Conservation (phyloP, 2,329 filamentous ascomycete genomes). For the Aurifilum marmelostoma region DNA sequence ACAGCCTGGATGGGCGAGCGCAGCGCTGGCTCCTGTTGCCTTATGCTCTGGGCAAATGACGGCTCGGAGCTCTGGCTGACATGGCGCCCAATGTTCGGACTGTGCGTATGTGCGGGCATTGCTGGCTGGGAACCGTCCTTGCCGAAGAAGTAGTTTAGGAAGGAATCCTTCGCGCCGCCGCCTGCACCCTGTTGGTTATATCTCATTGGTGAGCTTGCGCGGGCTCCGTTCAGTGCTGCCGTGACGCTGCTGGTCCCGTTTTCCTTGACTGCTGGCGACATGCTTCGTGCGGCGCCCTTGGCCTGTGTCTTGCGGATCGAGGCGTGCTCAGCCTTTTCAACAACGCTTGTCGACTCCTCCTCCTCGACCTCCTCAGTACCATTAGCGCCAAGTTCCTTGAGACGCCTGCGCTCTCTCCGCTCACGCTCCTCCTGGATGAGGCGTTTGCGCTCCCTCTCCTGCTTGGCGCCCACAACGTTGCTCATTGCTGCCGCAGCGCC, state of each 20-base stretch:
- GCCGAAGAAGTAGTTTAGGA: constrained; percentile 98
- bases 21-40: constrained; percentile 65
- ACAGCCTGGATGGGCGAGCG: constrained; percentile 50
- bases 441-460: constrained; percentile 87
- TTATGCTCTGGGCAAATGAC: constrained; percentile 81
- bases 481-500: constrained; percentile 97
- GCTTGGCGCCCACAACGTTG: constrained; percentile 90
- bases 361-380: constrained; percentile 67
- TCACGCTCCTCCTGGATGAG: constrained; percentile 82
- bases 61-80: constrained; percentile 79
- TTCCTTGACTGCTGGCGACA: constrained; percentile 79
- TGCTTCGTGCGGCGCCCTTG: constrained; percentile 68
- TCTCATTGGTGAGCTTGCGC: constrained; percentile 64
- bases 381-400: constrained; percentile 85
- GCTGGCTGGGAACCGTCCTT: constrained; percentile 73
- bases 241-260: constrained; percentile 65
- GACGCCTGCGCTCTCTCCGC: constrained; percentile 78
- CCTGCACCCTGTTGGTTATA: constrained; percentile 59
- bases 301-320: constrained; percentile 63
- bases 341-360: constrained; percentile 40
- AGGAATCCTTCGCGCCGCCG: constrained; percentile 79
- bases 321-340: constrained; percentile 58
- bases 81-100: constrained; percentile 58
- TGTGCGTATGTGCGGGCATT: constrained; percentile 44
- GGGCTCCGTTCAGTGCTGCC: constrained; percentile 67